Evolutionary conservation across 148 eudicot species (phyloP), one percentile per base, ranked within the genome.

Genomic region (Cornus kousa): DNA sequence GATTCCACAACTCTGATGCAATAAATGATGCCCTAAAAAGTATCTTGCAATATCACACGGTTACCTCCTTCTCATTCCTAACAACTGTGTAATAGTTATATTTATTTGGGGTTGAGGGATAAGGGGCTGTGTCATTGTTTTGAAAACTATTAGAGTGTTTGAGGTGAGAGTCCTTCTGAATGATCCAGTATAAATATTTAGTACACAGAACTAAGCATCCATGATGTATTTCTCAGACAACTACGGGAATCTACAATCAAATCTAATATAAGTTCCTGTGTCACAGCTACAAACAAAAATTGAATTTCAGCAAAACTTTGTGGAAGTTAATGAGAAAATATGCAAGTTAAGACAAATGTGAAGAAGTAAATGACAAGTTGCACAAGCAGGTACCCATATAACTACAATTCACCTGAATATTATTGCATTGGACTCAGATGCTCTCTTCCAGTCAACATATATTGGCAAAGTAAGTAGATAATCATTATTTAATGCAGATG

Each of bases 381-480:
- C 59, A 53, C 59, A 53, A 53, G 19, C 59, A 53, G 19, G 59
- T 78, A 78, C 14, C 3, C 13, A 37, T 13, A 5, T 78, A 70
- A 13, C 68, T 24, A 74, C 65, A 74, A 20, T 35, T 79, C 68
- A 94, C 98, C 98, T 93, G 91, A 91, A 94, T 84, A 95, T 89
- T 80, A 95, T 90, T 72, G 94, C 93, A 85, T 88, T 90, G 22
- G 98, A 90, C 77, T 90, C 91, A 24, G 91, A 87, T 74, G 97
- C 94, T 84, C 76, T 93, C 87, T 91, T 93, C 98, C 98, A 95
- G 85, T 95, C 98, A 82, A 95, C 92, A 86, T 90, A 89, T 82
- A 95, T 83, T 35, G 98, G 98, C 85, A 95, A 85, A 31, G 93
- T 95, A 64, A 95, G 94, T 46, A 95, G 93, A 83, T 93, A 95